Percentiles rank a stretch among this genome's conserved stretches.
phyloP scores from a whole-genome alignment of 148 eudicot genomes.

The Camellia sinensis region DNA sequence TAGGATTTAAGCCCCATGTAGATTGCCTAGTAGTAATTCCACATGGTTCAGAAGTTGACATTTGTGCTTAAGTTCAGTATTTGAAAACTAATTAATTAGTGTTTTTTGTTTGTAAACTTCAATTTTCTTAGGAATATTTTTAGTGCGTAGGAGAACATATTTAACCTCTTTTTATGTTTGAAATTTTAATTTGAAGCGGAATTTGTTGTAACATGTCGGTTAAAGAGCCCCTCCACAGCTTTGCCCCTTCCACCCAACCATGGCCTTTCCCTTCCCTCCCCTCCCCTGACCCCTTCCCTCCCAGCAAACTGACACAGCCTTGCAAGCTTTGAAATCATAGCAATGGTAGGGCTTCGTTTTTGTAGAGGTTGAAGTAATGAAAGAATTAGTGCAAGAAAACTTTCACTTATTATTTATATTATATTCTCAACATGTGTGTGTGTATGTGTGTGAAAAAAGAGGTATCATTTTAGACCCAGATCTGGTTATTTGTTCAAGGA shows the following conservation, averaged over 20 bases:
- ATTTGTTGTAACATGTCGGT: not conserved
- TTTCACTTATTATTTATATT: no score
- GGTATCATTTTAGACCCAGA: not conserved
- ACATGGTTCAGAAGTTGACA: no score
- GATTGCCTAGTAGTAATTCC: no score
- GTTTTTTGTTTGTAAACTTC: no score
- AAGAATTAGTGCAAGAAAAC: not conserved
- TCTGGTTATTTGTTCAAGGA: not conserved
- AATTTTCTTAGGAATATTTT: no score
- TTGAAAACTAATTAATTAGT: no score
- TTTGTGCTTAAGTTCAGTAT: no score
- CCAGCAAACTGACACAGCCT: not conserved
- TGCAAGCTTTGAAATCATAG: no score
- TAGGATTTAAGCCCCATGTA: no score
- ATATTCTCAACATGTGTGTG: not conserved
- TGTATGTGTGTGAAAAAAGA: not conserved
- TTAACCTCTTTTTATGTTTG: no score
- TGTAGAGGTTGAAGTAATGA: not conserved
- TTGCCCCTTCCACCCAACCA: not conserved
- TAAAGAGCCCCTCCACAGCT: not conserved
- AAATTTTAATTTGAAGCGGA: not conserved
- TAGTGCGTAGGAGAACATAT: no score
- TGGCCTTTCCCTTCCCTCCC: not conserved
- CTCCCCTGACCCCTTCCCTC: not conserved
- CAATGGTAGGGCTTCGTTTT: not conserved